Base-by-base conservation (phyloP, 768 basidiomycete genomes). In the Agrocybe pediades region DNA sequence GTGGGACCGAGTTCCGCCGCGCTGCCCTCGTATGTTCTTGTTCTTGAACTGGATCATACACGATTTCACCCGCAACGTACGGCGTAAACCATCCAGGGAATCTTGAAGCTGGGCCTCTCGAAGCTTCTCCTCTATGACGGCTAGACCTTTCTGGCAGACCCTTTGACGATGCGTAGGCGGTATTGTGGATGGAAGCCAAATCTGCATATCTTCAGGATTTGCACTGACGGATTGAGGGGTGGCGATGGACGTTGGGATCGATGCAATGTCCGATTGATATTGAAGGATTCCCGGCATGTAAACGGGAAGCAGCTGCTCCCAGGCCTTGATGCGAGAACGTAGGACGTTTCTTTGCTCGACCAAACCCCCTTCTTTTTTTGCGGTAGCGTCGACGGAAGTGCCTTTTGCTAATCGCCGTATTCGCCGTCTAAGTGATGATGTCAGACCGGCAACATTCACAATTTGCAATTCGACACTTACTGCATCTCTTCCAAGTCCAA, bases 401-500 rank as follows among this genome's bases (percentile, higher is more conserved):
- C 19, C 43, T 30, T 61, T 56, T 7, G 57, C 23, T 8, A 49
- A 9, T 8, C 48, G 43, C 3, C 5, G 13, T 3, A 59, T 1
- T 15, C 60, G 45, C 2, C 60, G 46, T 42, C 60, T 61, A 15
- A 2, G 26, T 13, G 20, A 13, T 19, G 24, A 16, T 44, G 24
- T 16, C 6, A 15, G 23, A 41, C 19, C 15, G 19, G 40, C 8
- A 23, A 46, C 9, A 17, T n/a, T 4, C 6, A 0, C 17, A 26
- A 9, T 19, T 7, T n/a, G 26, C n/a, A 30, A 42, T n/a, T 3
- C 17, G 21, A 16, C 8, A 49, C 57, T 13, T 30, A 62, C 60
- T 62, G 60, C 0, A 57, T 16, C 13, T 56, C 57, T 39, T 62
- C 60, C 1, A 62, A 9, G 2, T 58, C 60, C 3, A 62, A n/a